Conservation (phyloP, 2,329 filamentous ascomycete species). For the Claviceps maximensis region DNA sequence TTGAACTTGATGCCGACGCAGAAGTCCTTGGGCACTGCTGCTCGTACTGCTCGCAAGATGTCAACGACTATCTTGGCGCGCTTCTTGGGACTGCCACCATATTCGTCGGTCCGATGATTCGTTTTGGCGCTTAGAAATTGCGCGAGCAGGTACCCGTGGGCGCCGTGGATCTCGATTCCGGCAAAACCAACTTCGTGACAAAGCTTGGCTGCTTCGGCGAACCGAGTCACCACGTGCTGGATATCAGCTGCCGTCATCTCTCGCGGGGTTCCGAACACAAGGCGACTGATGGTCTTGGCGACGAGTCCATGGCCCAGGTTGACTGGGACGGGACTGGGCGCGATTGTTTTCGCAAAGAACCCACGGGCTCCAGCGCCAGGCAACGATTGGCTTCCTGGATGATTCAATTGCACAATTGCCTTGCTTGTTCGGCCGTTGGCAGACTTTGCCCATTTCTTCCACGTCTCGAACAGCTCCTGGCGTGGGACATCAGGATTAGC, state of each 20-base stretch:
- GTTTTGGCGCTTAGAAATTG: conserved; percentile 39
- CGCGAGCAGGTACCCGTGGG: conserved; percentile 44
- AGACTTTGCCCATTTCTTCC: conserved; percentile 23
- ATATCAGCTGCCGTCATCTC: conserved; percentile 45
- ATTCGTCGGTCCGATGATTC: conserved; percentile 40
- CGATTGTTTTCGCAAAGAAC: conserved; percentile 25
- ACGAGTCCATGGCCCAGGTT: conserved; percentile 26
- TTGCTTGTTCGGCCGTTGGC: conserved; percentile 22
- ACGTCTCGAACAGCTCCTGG: conserved; percentile 19
- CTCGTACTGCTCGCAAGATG: conserved; percentile 30
- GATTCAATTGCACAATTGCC: conserved; percentile 31
- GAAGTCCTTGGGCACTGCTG: conserved; percentile 25
- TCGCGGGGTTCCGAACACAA: conserved; percentile 39
- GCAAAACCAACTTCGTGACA: conserved; percentile 31
- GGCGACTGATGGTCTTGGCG: conserved; percentile 15
- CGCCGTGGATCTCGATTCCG: conserved; percentile 32
- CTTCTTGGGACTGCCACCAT: conserved; percentile 38
- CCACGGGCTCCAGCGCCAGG: conserved; percentile 23
- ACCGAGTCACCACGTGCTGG: conserved; percentile 34
- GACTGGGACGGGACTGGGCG: conserved; percentile 30
- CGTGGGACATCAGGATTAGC: conserved; percentile 17
- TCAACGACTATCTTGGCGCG: conserved; percentile 38
- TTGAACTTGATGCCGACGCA: conserved; percentile 43
- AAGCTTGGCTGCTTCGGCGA: conserved; percentile 38
- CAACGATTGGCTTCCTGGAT: conserved; percentile 32